phyloP scores from a whole-genome alignment of 768 basidiomycete genomes.

The Inosperma sp. region DNA sequence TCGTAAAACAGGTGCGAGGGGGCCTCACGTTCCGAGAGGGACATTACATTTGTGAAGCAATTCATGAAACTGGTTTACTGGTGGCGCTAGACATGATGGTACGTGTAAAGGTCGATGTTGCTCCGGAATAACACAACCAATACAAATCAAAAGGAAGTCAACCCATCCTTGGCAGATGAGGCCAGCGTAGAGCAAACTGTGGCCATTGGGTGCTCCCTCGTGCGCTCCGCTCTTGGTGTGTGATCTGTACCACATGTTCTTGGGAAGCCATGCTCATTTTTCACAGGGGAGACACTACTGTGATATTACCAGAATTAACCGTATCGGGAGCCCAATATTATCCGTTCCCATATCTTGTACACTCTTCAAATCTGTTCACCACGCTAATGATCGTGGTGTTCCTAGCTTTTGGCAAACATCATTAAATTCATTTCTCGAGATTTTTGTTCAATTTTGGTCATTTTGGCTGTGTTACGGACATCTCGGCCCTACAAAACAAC shows the following conservation, averaged over 20 bases:
- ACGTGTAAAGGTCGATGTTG: constrained; percentile 20
- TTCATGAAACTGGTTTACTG: constrained; percentile 88
- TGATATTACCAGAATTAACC: constrained; percentile 15
- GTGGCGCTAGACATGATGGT: constrained; percentile 96
- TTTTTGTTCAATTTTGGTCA: too few species aligned
- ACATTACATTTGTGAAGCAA: constrained; percentile 94
- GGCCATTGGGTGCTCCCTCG: constrained; percentile 82
- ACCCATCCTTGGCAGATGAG: constrained; percentile 82
- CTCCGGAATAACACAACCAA: constrained; percentile 6
- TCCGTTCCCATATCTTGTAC: too few species aligned
- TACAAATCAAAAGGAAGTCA: constrained; percentile 68
- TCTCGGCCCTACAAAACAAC: too few species aligned
- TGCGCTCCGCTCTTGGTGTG: constrained; percentile 77
- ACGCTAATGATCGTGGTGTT: too few species aligned
- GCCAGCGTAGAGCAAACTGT: constrained; percentile 82
- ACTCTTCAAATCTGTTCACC: too few species aligned
- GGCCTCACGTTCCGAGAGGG: constrained; percentile 96
- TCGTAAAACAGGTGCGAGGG: constrained; percentile 65
- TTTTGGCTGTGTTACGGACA: too few species aligned
- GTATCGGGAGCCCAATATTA: too few species aligned
- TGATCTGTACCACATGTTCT: constrained; percentile 5
- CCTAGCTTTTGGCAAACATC: too few species aligned
- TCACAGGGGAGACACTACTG: constrained; percentile 42
- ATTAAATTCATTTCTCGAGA: too few species aligned
- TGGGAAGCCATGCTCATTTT: constrained; percentile 10